Conservation (phyloP, 495 filamentous ascomycete genomes). For the Thozetella sp. region DNA sequence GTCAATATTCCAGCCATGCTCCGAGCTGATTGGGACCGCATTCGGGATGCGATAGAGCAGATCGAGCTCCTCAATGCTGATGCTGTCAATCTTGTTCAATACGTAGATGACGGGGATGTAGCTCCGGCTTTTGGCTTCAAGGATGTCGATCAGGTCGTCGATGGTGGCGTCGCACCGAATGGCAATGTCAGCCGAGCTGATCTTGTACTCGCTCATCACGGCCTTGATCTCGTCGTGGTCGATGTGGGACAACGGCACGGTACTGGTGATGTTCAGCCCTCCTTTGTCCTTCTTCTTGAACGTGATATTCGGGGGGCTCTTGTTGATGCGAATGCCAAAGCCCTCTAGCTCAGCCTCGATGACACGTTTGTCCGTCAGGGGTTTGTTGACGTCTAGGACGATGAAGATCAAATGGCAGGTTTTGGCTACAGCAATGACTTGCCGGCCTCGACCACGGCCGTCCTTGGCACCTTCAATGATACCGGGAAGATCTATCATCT, state of each 20-base stretch:
- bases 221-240: conserved; percentile 96
- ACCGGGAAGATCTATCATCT: conserved; percentile 98
- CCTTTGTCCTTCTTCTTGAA: conserved; percentile 99
- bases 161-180: conserved; percentile 91
- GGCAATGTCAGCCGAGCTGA: conserved; percentile 94
- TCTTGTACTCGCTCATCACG: conserved; percentile 96
- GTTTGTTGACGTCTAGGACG: conserved; percentile 98
- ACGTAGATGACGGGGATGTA: conserved; percentile 99
- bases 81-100: conserved; percentile 98
- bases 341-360: conserved; percentile 98
- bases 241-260: conserved; percentile 87
- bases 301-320: conserved; percentile 92
- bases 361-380: conserved; percentile 92
- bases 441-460: conserved; percentile 95
- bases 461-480: conserved; percentile 99
- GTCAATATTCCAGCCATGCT: conserved; percentile 98
- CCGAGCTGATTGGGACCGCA: conserved; percentile 93
- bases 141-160: conserved; percentile 89
- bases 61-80: conserved; percentile 96
- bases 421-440: conserved; percentile 98
- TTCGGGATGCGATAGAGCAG: conserved; percentile 95
- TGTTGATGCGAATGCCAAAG: conserved; percentile 98
- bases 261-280: conserved; percentile 91
- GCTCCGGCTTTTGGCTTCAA: conserved; percentile 91
- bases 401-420: conserved; percentile 99